Evolutionary conservation across 208 protist species (phyloP), one percentile per base, ranked within the genome.

Genomic region (Eutreptiella sp.): DNA sequence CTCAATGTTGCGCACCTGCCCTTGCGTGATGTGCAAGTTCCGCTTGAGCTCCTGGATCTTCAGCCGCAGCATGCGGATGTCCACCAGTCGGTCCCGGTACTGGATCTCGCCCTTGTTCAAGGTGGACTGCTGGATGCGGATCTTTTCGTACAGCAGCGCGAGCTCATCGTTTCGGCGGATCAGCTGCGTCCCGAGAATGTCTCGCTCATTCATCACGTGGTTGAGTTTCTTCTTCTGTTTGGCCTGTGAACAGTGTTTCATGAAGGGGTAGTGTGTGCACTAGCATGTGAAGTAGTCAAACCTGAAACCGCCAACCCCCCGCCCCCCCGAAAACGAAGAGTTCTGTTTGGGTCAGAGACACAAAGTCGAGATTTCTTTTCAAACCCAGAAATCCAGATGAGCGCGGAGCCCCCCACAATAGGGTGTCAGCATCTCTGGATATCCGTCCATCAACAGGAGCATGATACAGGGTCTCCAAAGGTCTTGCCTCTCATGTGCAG

Each of bases 161-260:
- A 99, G 80, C 72, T 99, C 95, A 59, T 97, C 94, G 69, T 97
- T 97, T 53, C 94, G 80, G 11, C 88, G 85, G 27, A 98, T 93
- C 21, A 99, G 77, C 71, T 98, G 92, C 19, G 87, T 83, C 23
- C 87, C 91, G 1, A 97, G 76, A 19, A 96, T 86, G 75, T 98
- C 95, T 41, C 96, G 80, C 75, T 98, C 94, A 65, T 89, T 90
- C 26, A 90, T 88, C 38, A 98, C 84, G 21, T 72, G 72, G 4
- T 88, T 77, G 39, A 95, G 84, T 27, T 95, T 86, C 63, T 91
- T 90, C 46, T 79, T 63, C 66, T 97, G 90, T 54, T 88, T 81
- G 31, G 65, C 63, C n/a, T n/a, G n/a, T n/a, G n/a, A n/a, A n/a
- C n/a, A n/a, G n/a, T 4, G 66, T 16, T 41, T 87, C 50, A 21